Conservation (phyloP, 495 filamentous ascomycete species). For the Talaromyces trachyspermus region DNA sequence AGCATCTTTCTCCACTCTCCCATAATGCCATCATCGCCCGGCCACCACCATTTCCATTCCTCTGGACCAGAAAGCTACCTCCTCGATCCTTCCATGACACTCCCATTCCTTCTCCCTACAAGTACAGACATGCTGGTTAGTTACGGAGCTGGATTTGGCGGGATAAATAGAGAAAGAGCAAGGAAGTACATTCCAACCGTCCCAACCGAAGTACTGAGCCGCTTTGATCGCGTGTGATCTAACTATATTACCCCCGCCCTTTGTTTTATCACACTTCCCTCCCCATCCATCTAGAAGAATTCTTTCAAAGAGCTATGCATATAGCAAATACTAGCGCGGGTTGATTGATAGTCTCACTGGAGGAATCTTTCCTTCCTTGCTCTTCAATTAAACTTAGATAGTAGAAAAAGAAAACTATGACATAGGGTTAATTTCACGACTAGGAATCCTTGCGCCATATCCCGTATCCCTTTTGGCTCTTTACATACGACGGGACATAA, state of each 20-base stretch:
- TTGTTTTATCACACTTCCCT: too few relatives aligned
- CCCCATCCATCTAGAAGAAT: too few relatives aligned
- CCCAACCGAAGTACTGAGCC: slow-evolving; percentile 85
- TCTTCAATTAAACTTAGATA: too few relatives aligned
- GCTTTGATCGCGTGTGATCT: slow-evolving; percentile 61
- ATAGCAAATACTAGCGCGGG: too few relatives aligned
- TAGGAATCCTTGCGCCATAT: too few relatives aligned
- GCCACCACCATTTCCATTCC: background rate
- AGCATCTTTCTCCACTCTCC: slow-evolving; percentile 12
- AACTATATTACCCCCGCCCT: background rate
- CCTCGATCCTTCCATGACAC: slow-evolving; percentile 82
- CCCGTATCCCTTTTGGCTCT: too few relatives aligned
- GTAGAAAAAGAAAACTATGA: too few relatives aligned
- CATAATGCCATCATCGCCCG: slow-evolving; percentile 1
- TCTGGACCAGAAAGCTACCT: slow-evolving; percentile 48
- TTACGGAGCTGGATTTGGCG: slow-evolving; percentile 91
- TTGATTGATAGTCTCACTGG: too few relatives aligned
- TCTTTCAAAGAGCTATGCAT: too few relatives aligned
- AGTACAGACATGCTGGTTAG: slow-evolving; percentile 95
- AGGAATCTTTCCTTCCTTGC: too few relatives aligned
- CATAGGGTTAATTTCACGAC: too few relatives aligned
- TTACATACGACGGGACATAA: too few relatives aligned
- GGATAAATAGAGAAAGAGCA: slow-evolving; percentile 83
- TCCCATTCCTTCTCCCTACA: slow-evolving; percentile 89
- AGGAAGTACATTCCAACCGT: slow-evolving; percentile 95